Evolutionary conservation across 768 basidiomycete species (phyloP).

Genomic region (Lactarius evosmus): DNA sequence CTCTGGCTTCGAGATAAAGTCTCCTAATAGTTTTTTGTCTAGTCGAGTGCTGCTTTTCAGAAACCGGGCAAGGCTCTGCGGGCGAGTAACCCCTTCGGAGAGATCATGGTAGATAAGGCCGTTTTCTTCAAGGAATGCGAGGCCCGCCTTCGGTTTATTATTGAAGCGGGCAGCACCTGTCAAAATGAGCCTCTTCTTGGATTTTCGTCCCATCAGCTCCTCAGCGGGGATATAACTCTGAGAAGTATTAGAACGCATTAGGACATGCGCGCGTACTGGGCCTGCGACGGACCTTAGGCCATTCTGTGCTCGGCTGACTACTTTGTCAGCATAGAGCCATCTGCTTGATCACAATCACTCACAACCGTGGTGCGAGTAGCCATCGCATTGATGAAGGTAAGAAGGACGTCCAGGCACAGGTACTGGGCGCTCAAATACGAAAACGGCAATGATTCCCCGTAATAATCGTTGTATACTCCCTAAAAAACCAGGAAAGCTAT

Average conservation of each 20-base stretch:
- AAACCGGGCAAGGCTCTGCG: constrained; percentile 76
- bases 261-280: not conserved
- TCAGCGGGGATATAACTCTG: constrained; percentile 58
- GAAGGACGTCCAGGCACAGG: constrained; percentile 81
- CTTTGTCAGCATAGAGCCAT: constrained; percentile 5
- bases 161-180: constrained; percentile 88
- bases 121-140: constrained; percentile 90
- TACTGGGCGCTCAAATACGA: constrained; percentile 79
- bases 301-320: constrained; percentile 42
- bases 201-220: constrained; percentile 64
- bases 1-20: constrained; percentile 87
- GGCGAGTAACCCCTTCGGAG: constrained; percentile 51
- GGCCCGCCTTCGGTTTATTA: constrained; percentile 83
- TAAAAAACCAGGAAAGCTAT: constrained; percentile 34
- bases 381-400: constrained; percentile 89
- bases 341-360: constrained; percentile 29
- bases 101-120: constrained; percentile 76
- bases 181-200: constrained; percentile 81
- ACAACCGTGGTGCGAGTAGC: constrained; percentile 56
- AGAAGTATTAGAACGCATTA: not conserved
- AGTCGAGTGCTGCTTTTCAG: constrained; percentile 79
- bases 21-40: constrained; percentile 92
- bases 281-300: constrained; percentile 57
- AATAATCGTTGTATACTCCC: constrained; percentile 77
- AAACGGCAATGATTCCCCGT: constrained; percentile 53